Conservation (phyloP, 2,329 filamentous ascomycete genomes). For the Ophiostoma ulmi region DNA sequence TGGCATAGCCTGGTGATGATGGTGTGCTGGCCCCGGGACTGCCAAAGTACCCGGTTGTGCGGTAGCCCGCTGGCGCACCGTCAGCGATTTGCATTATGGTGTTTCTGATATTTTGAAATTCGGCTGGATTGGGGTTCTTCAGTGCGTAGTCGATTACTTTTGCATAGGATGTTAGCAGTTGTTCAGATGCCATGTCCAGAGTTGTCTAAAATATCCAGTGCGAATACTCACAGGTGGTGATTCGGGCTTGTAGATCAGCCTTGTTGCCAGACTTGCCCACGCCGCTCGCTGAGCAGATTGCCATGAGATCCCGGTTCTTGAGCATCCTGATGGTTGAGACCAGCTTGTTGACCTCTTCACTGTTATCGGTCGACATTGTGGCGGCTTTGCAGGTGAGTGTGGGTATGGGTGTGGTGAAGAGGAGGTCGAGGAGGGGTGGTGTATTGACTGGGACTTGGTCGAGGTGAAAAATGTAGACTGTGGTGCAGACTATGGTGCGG, state of each 20-base stretch:
- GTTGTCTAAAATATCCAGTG: background rate
- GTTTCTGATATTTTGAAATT: slow-evolving; percentile 20
- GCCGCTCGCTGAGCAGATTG: slow-evolving; percentile 68
- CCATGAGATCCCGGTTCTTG: slow-evolving; percentile 63
- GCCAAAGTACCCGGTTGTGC: background rate
- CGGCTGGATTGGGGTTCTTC: slow-evolving; percentile 22
- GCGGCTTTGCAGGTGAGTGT: background rate
- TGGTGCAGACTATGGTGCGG: background rate
- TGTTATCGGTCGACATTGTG: slow-evolving; percentile 27
- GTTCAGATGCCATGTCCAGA: background rate
- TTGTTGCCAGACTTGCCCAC: slow-evolving; percentile 80
- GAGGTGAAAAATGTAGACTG: background rate
- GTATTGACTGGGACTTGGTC: background rate
- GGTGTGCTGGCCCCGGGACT: slow-evolving; percentile 2
- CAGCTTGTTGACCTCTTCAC: slow-evolving; percentile 42
- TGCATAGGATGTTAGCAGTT: background rate
- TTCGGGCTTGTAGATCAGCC: slow-evolving; percentile 70
- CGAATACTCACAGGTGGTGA: slow-evolving; percentile 59
- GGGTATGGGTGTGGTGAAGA: background rate
- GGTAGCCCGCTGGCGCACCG: background rate
- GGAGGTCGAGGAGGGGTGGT: background rate
- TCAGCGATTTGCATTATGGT: slow-evolving; percentile 19
- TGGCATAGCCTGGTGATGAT: slow-evolving; percentile 21
- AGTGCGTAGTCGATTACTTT: slow-evolving; percentile 26
- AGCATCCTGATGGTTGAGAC: slow-evolving; percentile 44